phyloP scores from a whole-genome alignment of 2,329 filamentous ascomycete genomes.

The Cladosporium sp. region DNA sequence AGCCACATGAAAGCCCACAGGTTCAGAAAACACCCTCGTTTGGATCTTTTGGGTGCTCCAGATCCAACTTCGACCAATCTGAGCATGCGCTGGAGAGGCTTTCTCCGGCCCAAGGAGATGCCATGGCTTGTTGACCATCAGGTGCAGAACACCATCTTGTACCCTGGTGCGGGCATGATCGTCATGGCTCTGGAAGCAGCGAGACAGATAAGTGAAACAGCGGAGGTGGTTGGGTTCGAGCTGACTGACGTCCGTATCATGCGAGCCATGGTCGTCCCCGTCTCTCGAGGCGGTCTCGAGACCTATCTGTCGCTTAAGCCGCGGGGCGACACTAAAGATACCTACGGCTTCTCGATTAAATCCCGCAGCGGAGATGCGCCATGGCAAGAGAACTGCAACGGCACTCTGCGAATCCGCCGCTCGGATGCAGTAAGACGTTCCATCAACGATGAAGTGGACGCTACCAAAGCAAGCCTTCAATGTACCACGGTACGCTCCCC shows the following conservation, averaged over 20 bases:
- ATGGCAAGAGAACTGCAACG: background rate
- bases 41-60: constrained; percentile 42
- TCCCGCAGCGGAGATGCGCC: background rate
- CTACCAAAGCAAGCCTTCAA: background rate
- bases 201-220: background rate
- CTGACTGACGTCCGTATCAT: background rate
- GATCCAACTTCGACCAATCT: background rate
- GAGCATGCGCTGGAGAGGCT: background rate
- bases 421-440: background rate
- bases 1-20: background rate
- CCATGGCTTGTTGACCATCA: constrained; percentile 1
- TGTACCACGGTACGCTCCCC: background rate
- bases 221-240: background rate
- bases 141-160: background rate
- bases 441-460: background rate
- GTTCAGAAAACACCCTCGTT: constrained; percentile 20
- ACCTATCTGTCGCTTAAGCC: background rate
- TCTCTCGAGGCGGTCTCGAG: background rate
- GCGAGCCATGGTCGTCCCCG: background rate
- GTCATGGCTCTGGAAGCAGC: constrained; percentile 18
- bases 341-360: background rate
- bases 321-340: background rate
- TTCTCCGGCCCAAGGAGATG: background rate
- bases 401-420: background rate
- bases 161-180: constrained; percentile 16